Evolutionary conservation across 345 rosid genomes (phyloP).

Genomic region (Syzygium aromaticum): DNA sequence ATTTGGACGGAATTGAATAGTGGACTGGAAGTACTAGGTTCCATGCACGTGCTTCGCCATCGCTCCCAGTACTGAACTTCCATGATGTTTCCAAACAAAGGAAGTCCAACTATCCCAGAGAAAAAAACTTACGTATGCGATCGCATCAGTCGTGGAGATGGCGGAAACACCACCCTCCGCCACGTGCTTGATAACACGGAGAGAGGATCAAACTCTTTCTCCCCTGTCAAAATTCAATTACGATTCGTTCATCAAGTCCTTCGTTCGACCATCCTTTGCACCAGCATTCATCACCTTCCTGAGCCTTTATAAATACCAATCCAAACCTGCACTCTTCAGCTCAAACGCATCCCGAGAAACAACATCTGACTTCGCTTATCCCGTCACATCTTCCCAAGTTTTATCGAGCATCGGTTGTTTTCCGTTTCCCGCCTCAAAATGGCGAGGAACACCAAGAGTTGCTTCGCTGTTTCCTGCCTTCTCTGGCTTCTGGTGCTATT

Average conservation of each 20-base stretch:
- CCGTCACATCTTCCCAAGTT: not conserved
- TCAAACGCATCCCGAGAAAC: not conserved
- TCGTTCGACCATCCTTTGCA: not conserved
- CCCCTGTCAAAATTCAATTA: not conserved
- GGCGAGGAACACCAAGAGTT: constrained; percentile 9
- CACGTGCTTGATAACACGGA: not conserved
- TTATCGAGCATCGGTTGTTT: not conserved
- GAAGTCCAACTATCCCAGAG: not conserved
- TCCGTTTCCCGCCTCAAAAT: not conserved
- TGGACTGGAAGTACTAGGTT: not conserved
- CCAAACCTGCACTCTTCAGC: not conserved
- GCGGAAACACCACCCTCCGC: not conserved
- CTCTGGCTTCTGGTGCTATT: not conserved
- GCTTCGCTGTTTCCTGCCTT: not conserved
- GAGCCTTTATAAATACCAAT: not conserved
- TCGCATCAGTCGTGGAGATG: not conserved
- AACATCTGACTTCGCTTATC: not conserved
- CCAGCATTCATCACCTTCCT: not conserved
- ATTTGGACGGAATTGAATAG: not conserved
- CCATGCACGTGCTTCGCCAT: not conserved
- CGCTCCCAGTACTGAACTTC: not conserved
- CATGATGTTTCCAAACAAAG: not conserved
- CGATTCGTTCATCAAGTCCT: not conserved
- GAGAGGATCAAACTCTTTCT: not conserved
- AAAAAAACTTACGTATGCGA: not conserved